Conservation (phyloP, 2,329 filamentous ascomycete genomes). For the Davidsoniella virescens region DNA sequence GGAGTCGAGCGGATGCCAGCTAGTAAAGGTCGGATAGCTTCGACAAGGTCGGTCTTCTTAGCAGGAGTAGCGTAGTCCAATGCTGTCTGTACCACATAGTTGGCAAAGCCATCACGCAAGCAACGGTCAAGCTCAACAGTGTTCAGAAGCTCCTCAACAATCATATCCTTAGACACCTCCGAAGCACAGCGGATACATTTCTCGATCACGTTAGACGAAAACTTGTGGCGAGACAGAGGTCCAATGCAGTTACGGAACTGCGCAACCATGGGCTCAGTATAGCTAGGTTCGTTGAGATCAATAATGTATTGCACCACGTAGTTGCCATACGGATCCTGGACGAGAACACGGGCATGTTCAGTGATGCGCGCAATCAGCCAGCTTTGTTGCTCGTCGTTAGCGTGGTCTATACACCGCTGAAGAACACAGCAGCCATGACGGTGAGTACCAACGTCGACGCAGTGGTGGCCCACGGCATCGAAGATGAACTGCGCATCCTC, state of each 20-base stretch:
- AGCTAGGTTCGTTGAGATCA: slow-evolving; percentile 72
- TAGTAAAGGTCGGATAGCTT: slow-evolving; percentile 70
- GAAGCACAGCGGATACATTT: slow-evolving; percentile 82
- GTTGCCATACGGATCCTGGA: slow-evolving; percentile 95
- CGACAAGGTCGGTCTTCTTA: slow-evolving; percentile 60
- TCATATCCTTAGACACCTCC: slow-evolving; percentile 54
- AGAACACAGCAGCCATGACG: slow-evolving; percentile 96
- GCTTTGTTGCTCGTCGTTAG: slow-evolving; percentile 73
- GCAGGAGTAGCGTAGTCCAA: slow-evolving; percentile 66
- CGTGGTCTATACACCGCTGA: slow-evolving; percentile 95
- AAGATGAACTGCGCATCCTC: slow-evolving; percentile 92
- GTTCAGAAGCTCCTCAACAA: slow-evolving; percentile 67
- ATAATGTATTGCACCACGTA: slow-evolving; percentile 99
- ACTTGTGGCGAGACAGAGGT: slow-evolving; percentile 80
- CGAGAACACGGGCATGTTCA: slow-evolving; percentile 67
- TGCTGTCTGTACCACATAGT: slow-evolving; percentile 96
- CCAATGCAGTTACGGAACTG: slow-evolving; percentile 62
- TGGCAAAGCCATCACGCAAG: slow-evolving; percentile 83
- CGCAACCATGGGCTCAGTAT: slow-evolving; percentile 75
- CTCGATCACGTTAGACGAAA: slow-evolving; percentile 97
- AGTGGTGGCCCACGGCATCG: slow-evolving; percentile 74
- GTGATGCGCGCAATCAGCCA: slow-evolving; percentile 81
- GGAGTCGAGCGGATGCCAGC: slow-evolving; percentile 77
- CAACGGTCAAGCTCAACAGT: slow-evolving; percentile 71
- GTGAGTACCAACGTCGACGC: slow-evolving; percentile 84